These are phyloP conservation scores for Quercus alba DNA, from an alignment of 306 rosid species.

Conservation along the genomic window DNA sequence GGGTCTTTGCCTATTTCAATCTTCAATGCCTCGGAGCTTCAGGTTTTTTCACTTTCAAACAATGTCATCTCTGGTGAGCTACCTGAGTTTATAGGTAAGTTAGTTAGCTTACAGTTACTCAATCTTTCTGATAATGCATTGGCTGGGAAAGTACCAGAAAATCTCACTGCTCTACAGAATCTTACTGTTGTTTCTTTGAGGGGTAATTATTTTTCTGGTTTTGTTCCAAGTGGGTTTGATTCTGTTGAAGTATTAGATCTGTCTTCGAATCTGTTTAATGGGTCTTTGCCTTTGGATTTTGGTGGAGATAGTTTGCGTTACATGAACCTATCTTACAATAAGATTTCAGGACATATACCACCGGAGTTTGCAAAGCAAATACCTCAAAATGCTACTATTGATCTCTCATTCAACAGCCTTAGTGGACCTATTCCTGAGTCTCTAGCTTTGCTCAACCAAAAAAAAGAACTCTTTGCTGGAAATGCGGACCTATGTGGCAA, in stretches of 20 bases:
- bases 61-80: slow-evolving; percentile 78
- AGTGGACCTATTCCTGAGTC: slow-evolving; percentile 70
- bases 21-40: slow-evolving; percentile 76
- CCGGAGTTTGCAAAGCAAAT: slow-evolving; percentile 36
- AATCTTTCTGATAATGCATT: slow-evolving; percentile 86
- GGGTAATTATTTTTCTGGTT: slow-evolving; percentile 70
- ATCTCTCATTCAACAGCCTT: slow-evolving; percentile 84
- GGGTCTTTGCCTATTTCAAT: slow-evolving; percentile 68
- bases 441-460: slow-evolving; percentile 48
- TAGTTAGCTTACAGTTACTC: slow-evolving; percentile 54
- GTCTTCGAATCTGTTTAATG: slow-evolving; percentile 77
- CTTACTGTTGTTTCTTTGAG: slow-evolving; percentile 61
- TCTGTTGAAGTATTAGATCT: slow-evolving; percentile 66
- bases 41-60: slow-evolving; percentile 64
- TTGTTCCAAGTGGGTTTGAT: slow-evolving; percentile 49
- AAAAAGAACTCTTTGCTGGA: slow-evolving; percentile 53
- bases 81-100: slow-evolving; percentile 46
- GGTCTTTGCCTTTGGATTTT: slow-evolving; percentile 61
- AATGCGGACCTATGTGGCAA: slow-evolving; percentile 79
- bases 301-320: slow-evolving; percentile 49
- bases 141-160: slow-evolving; percentile 63
- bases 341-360: slow-evolving; percentile 72
- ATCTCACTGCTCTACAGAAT: slow-evolving; percentile 46
- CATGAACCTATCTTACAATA: slow-evolving; percentile 81
- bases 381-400: slow-evolving; percentile 58